Conservation (phyloP, 2,329 filamentous ascomycete genomes). For the Penicillium italicum region DNA sequence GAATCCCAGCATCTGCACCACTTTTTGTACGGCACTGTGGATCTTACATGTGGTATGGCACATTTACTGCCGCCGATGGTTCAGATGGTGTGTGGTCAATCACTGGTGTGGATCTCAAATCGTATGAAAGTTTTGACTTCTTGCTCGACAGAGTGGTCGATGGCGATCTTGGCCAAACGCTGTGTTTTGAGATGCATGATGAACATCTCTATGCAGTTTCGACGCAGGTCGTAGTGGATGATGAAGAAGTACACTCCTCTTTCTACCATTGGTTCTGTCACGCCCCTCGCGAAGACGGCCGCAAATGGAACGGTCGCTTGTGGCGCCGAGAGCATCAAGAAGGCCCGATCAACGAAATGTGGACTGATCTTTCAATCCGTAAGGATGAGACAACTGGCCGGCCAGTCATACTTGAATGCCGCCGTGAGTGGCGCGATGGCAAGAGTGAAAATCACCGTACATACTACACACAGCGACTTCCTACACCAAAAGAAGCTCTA, state of each 20-base stretch:
- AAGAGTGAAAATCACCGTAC: constrained; percentile 59
- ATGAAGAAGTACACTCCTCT: constrained; percentile 63
- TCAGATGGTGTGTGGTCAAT: constrained; percentile 60
- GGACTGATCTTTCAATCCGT: constrained; percentile 63
- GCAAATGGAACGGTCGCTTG: constrained; percentile 48
- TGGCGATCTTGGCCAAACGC: constrained; percentile 59
- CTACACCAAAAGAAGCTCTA: constrained; percentile 26
- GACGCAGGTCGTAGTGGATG: constrained; percentile 60
- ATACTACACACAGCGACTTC: constrained; percentile 56
- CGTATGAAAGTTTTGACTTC: constrained; percentile 36
- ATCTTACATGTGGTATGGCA: constrained; percentile 63
- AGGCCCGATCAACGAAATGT: constrained; percentile 69
- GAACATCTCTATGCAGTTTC: constrained; percentile 67
- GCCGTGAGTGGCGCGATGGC: constrained; percentile 63
- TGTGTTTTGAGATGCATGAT: constrained; percentile 69
- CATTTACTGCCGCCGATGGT: constrained; percentile 56
- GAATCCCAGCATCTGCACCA: constrained; percentile 49
- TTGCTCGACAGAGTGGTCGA: constrained; percentile 13
- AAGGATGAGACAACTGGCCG: constrained; percentile 57
- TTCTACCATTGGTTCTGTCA: constrained; percentile 67
- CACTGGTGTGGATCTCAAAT: constrained; percentile 50
- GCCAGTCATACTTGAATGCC: constrained; percentile 62
- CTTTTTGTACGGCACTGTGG: constrained; percentile 66
- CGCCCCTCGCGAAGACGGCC: constrained; percentile 45
- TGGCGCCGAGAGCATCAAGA: constrained; percentile 67